Conservation (phyloP, 2,329 filamentous ascomycete species). For the Fusarium praegraminearum region DNA sequence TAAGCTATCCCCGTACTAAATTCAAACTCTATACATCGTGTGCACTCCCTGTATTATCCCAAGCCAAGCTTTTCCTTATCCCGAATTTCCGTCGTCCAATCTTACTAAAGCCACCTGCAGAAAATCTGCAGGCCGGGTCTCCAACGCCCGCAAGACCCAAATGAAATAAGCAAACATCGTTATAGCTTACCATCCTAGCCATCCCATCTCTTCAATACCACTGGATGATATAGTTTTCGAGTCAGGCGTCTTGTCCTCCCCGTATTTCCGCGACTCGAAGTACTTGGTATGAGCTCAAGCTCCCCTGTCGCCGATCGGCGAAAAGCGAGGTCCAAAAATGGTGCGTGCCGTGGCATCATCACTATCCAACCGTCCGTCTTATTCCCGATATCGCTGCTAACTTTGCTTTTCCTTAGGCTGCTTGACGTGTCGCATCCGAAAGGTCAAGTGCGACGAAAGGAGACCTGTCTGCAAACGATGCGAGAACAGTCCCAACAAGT, state of each 20-base stretch:
- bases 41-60: not conserved
- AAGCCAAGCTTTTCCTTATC: not conserved
- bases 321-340: conserved; percentile 41
- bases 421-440: conserved; percentile 42
- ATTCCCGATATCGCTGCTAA: not conserved
- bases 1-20: conserved; percentile 6
- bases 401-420: conserved; percentile 16
- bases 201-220: not conserved
- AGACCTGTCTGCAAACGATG: conserved; percentile 38
- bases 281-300: conserved; percentile 8
- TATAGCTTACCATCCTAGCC: not conserved
- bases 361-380: not conserved
- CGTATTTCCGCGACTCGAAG: conserved; percentile 5
- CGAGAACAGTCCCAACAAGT: conserved; percentile 32
- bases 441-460: conserved; percentile 42
- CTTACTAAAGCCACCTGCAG: not conserved
- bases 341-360: conserved; percentile 3
- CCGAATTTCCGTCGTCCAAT: not conserved
- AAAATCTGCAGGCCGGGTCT: not conserved
- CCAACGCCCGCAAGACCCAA: not conserved
- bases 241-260: not conserved
- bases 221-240: conserved; percentile 1
- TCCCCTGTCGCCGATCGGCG: conserved; percentile 22
- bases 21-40: not conserved
- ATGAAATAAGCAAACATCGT: not conserved